Base-by-base conservation (phyloP, 768 basidiomycete genomes). In the Fomitopsis serialis region DNA sequence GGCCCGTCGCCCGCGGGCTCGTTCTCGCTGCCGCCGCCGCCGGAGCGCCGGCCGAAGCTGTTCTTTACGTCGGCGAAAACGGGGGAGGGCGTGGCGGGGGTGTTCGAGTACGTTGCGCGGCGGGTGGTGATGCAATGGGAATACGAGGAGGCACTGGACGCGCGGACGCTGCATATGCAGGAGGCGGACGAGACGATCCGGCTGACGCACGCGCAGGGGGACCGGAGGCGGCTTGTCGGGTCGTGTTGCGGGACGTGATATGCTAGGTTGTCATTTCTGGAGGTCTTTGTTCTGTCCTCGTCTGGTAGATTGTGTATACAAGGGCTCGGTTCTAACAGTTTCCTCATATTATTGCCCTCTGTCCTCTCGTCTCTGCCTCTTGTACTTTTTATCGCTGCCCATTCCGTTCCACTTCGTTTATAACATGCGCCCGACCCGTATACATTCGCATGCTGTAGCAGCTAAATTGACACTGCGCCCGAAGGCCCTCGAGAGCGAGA, bases 21-120 rank as follows among this genome's bases (percentile, higher is more conserved):
- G 23, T 55, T 55, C 13, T 52, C 37, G 27, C 42, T 40, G 5
- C 57, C 57, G 4, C 57, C 65, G 29, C 61, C 64, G n/a, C 78
- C 73, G 0, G 82, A 80, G 27, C 72, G 66, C 1, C 79, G 84
- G 2, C 84, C 87, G 0, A 79, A 74, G 65, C 69, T 90, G 11
- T 88, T 90, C 66, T 85, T 87, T 62, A 80, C 87, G 6, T 87
- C 84, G 1, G 89, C 90, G 2, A 89, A 89, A 68, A 89, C 86
- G 3, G 90, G 90, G 0, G 76, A 79, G 34, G 83, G 86, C 8
- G 87, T 91, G 0, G 47, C 63, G 1, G 84, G 83, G 1, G 83
- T 89, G n/a, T 92, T 92, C 61, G 85, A 81, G 64, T 90, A 90
- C 61, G 74, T 92, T 40, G 86, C 81, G 3, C 62, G 68, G 46